phyloP scores from a whole-genome alignment of 164 flowering plant species.

The Euptelea pleiosperma region DNA sequence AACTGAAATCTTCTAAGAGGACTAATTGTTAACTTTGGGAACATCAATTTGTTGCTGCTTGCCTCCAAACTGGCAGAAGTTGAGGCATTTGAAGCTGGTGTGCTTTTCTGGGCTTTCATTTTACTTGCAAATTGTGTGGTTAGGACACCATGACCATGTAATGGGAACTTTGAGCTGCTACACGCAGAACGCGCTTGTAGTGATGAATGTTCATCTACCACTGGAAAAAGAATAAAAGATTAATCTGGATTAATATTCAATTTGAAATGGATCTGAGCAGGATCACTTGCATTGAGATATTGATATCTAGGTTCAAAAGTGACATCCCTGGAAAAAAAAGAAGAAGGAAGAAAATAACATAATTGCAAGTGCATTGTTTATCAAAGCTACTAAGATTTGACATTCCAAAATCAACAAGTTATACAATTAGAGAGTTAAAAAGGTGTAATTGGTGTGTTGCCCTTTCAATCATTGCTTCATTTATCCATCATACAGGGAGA shows the following conservation, averaged over 20 bases:
- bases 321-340: background rate
- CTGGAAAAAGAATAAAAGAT: background rate
- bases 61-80: constrained; percentile 27
- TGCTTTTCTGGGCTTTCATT: constrained; percentile 21
- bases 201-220: constrained; percentile 28
- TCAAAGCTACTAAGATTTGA: no score
- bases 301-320: background rate
- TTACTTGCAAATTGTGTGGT: constrained; percentile 31
- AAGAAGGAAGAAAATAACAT: background rate
- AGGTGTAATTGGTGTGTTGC: background rate
- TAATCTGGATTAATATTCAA: background rate
- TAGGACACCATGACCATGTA: constrained; percentile 37
- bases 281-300: background rate
- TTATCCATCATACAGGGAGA: no score
- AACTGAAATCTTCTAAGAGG: constrained; percentile 80
- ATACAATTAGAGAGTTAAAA: background rate
- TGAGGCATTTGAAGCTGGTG: constrained; percentile 29
- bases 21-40: constrained; percentile 53
- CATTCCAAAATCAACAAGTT: background rate
- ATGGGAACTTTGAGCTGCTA: constrained; percentile 68
- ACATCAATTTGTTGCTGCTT: constrained; percentile 19
- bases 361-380: background rate
- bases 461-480: no score
- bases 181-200: constrained; percentile 33
- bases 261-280: no score